A percentile compares a stretch with the other conserved stretches of the same genome.
Conservation (phyloP, 352 stramenopile genomes). For the Pythium phragmitis region DNA sequence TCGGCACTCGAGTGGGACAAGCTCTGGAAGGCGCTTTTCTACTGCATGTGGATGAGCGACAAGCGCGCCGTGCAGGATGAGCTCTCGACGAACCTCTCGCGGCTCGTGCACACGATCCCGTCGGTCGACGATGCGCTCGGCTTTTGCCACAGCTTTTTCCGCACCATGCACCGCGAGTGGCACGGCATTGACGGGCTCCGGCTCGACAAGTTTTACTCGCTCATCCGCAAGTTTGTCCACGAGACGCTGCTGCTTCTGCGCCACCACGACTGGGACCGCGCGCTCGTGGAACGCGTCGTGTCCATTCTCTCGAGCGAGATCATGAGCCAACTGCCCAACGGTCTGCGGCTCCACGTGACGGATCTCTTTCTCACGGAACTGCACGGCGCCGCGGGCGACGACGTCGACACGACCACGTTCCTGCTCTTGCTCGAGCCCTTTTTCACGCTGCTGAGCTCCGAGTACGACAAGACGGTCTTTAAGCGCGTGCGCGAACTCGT, state of each 20-base stretch:
- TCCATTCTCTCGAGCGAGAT: constrained; percentile 67
- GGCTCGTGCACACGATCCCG: constrained; percentile 62
- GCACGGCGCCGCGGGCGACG: constrained; percentile 47
- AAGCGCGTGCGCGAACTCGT: constrained; percentile 79
- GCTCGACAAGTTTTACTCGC: constrained; percentile 85
- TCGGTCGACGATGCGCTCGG: constrained; percentile 39
- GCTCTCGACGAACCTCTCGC: constrained; percentile 62
- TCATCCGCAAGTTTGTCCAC: constrained; percentile 81
- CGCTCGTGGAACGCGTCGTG: constrained; percentile 50
- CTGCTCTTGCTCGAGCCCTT: constrained; percentile 79
- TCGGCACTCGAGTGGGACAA: constrained; percentile 82
- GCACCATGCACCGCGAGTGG: constrained; percentile 86
- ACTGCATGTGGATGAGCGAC: constrained; percentile 92
- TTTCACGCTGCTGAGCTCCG: constrained; percentile 69
- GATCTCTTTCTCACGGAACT: constrained; percentile 77
- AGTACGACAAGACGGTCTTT: constrained; percentile 81
- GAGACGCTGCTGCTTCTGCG: constrained; percentile 61
- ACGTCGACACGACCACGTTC: constrained; percentile 59
- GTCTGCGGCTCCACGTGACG: constrained; percentile 72
- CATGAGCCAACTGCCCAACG: constrained; percentile 78
- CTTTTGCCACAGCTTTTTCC: constrained; percentile 82
- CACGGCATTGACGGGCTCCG: constrained; percentile 82
- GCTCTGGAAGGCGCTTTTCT: constrained; percentile 89
- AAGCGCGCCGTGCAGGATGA: constrained; percentile 82
- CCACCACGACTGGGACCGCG: constrained; percentile 52